A percentile compares a stretch with the other conserved stretches of the same genome.
Conservation (phyloP, 73 alveolate genomes). For the Halteria grandinella region DNA sequence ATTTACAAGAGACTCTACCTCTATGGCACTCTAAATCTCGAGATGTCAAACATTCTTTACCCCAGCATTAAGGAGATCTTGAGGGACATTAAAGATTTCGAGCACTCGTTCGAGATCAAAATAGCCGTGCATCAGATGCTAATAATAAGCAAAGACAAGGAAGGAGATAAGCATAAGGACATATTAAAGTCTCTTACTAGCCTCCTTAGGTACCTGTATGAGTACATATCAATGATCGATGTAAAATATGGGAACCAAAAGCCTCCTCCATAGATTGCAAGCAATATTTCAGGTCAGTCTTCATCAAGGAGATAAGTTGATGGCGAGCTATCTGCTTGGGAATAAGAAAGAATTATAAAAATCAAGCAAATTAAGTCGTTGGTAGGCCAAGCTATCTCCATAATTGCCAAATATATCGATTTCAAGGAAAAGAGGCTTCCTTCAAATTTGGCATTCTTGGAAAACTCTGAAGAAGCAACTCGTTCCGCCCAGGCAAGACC, state of each 20-base stretch:
- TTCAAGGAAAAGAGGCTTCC: not conserved
- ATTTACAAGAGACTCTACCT: conserved; percentile 28
- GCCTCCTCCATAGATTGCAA: not conserved
- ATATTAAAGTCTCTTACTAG: not conserved
- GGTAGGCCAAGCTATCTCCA: conserved; percentile 3
- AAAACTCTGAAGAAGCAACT: too few relatives aligned
- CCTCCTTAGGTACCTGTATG: not conserved
- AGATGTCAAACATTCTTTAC: conserved; percentile 5
- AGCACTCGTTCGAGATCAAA: not conserved
- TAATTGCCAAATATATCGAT: not conserved
- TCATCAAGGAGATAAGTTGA: not conserved
- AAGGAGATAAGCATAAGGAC: not conserved
- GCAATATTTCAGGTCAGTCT: not conserved
- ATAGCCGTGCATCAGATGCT: not conserved
- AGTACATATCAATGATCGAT: too few relatives aligned
- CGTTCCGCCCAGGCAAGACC: not conserved
- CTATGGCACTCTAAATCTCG: conserved; percentile 9
- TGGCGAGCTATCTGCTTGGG: not conserved
- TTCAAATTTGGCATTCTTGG: too few relatives aligned
- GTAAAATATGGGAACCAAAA: too few relatives aligned
- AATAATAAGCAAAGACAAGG: not conserved
- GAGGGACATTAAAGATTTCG: not conserved
- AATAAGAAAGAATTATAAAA: not conserved
- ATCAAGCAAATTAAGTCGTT: not conserved
- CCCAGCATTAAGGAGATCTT: not conserved